Base-by-base conservation (phyloP, 192 early-diverging fungal genomes). In the Paraglomus brasilianum region DNA sequence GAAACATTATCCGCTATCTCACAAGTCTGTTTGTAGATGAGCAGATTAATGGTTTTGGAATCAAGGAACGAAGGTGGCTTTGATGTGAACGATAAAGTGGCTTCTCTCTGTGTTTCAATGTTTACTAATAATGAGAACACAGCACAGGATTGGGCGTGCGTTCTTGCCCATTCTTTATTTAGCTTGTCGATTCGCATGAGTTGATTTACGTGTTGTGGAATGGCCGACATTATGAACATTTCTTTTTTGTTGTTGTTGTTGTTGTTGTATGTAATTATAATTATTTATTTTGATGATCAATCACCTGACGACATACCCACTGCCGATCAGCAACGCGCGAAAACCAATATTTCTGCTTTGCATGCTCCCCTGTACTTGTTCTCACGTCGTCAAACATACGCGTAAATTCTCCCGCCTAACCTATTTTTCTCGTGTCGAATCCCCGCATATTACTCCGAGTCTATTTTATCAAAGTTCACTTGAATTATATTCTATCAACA, bases 11-110 rank as follows among this genome's bases (percentile, higher is more conserved):
- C 24, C 52, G 48, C 64, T 41, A 66, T 66, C 52, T 66, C 64
- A 21, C 8, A 13, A 38, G 64, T 51, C 52, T 66, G 64, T 51
- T 66, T 66, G 24, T 66, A 66, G 36, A 66, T 66, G 14, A 66
- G 24, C 21, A 50, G 21, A 51, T 13, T 10, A 19, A 51, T 11
- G 21, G 48, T 11, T 66, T 51, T 24, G 11, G 64, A 8, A 30
- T 50, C 24, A 19, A 51, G 51, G 4, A n/a, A 11, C 1, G 19
- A 61, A 41, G 36, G 40, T 19, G 42, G 30, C 19, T 66, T 44
- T 51, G 19, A 39, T 49, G 19, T 41, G 48, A 51, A 41, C 36
- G 40, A 52, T 22, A 14, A 44, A 17, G 64, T 66, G 5, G 22
- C 49, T 66, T 66, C 15, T 39, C 64, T 13, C 49, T 66, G 63